Evolutionary conservation across 2,329 filamentous ascomycete genomes (phyloP), one percentile per base, ranked within the genome.

Genomic region (Didymella keratinophila): DNA sequence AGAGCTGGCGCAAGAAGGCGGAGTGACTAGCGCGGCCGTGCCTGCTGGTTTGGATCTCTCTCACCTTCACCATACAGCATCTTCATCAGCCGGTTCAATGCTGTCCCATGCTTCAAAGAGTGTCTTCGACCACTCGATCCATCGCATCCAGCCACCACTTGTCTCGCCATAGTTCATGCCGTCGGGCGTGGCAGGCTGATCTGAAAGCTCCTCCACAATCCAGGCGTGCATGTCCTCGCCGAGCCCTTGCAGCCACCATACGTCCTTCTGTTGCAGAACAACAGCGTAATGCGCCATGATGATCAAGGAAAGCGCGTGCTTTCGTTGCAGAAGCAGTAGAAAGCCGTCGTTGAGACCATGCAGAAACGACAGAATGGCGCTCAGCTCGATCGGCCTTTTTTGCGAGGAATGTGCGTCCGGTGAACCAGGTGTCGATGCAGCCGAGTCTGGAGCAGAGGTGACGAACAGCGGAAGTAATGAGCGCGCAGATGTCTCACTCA

Each of bases 181-280:
- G 9, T 41, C 37, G 1, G 11, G 20, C 23, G 25, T 37, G 16
- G 12, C 21, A n/a, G 36, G 14, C 27, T 32, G 36, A 10, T 23
- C 36, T 2, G 1, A 16, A 16, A 53, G 50, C 30, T n/a, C 30
- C 20, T 45, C 39, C 11, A 37, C 12, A 2, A 44, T n/a, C 49
- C 39, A 44, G 27, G 49, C 18, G 20, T 44, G 12, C 28, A 37
- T 53, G 16, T 45, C 50, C 12, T 53, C 20, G 34, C 41, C 41
- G 41, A 53, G 28, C 9, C 30, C 50, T 16, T 14, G n/a, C 5
- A 44, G 23, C 30, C 41, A 53, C 39, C 39, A 53, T 8, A 45
- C 23, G 3, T 53, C 41, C 23, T 54, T 41, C 11, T 41, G 37
- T 14, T 41, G 37, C 20, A 41, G 20, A 4, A 41, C 18, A 23